These are phyloP conservation scores for Coprinellus micaceus DNA, from an alignment of 768 basidiomycete genomes.

Conservation along the genomic window DNA sequence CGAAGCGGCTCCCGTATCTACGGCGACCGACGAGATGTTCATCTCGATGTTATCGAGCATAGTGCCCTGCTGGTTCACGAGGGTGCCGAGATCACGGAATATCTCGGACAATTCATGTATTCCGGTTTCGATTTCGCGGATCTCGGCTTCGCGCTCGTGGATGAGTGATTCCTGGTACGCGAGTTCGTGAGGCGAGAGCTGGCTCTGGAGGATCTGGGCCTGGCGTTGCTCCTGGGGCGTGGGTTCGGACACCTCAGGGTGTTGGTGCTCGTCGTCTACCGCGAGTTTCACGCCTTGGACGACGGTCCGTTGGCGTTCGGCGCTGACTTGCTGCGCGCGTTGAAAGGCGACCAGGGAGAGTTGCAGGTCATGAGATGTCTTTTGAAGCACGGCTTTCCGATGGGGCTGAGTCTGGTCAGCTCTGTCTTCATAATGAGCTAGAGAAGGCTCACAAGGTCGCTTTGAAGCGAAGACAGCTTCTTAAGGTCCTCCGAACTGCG, in stretches of 20 bases:
- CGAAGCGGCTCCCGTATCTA: slow-evolving; percentile 77
- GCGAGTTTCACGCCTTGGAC: slow-evolving; percentile 84
- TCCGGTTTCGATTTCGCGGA: slow-evolving; percentile 93
- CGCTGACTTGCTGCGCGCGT: slow-evolving; percentile 84
- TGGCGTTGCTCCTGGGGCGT: slow-evolving; percentile 56
- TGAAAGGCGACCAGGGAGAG: slow-evolving; percentile 89
- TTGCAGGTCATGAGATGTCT: slow-evolving; percentile 91
- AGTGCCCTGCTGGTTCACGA: slow-evolving; percentile 90
- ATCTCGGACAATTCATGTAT: slow-evolving; percentile 96
- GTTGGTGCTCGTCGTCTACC: slow-evolving; percentile 67
- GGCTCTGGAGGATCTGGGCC: slow-evolving; percentile 63
- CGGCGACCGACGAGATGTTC: slow-evolving; percentile 83
- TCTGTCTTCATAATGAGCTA: background rate
- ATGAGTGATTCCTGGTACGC: slow-evolving; percentile 95
- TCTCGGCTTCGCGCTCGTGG: slow-evolving; percentile 90
- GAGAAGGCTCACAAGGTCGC: slow-evolving; percentile 45
- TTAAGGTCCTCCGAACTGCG: slow-evolving; percentile 91
- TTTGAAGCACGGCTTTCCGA: slow-evolving; percentile 81
- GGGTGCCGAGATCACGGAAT: slow-evolving; percentile 91
- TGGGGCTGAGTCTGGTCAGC: slow-evolving; percentile 47
- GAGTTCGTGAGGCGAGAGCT: slow-evolving; percentile 86
- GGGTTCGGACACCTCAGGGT: slow-evolving; percentile 35
- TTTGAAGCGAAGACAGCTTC: slow-evolving; percentile 71
- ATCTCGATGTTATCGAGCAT: slow-evolving; percentile 97
- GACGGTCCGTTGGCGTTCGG: slow-evolving; percentile 83